Conservation (phyloP, 805 yeast genomes). For the Saturnispora hagleri region DNA sequence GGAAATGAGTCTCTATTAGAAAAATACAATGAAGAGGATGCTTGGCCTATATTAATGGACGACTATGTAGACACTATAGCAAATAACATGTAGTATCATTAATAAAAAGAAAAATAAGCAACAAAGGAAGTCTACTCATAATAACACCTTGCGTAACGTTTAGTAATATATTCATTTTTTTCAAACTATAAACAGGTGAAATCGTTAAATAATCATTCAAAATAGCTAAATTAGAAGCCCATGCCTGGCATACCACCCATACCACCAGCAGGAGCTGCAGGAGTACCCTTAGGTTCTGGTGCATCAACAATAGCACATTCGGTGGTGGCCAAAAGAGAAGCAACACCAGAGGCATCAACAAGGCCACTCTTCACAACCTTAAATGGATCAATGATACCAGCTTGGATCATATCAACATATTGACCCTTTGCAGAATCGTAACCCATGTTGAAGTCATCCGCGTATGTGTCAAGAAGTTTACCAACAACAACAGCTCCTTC, state of each 20-base stretch:
- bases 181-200: slow-evolving; percentile 6
- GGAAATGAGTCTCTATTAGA: slow-evolving; percentile 32
- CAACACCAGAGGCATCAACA: slow-evolving; percentile 95
- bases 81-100: background rate
- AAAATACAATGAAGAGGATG: slow-evolving; percentile 66
- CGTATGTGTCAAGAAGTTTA: slow-evolving; percentile 54
- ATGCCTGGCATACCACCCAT: slow-evolving; percentile 47
- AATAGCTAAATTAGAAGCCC: slow-evolving; percentile 17
- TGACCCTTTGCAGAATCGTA: slow-evolving; percentile 89
- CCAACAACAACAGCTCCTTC: slow-evolving; percentile 97
- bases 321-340: slow-evolving; percentile 92
- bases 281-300: slow-evolving; percentile 63
- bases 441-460: slow-evolving; percentile 77
- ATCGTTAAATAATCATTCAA: background rate
- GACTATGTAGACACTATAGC: slow-evolving; percentile 52
- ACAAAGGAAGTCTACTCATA: too few species aligned
- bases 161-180: background rate
- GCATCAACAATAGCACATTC: slow-evolving; percentile 98
- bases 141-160: background rate
- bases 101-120: too few species aligned
- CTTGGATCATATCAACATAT: slow-evolving; percentile 89
- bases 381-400: slow-evolving; percentile 98
- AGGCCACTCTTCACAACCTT: slow-evolving; percentile 95
- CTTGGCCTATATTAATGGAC: slow-evolving; percentile 91
- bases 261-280: slow-evolving; percentile 39